A percentile compares a stretch with the other conserved stretches of the same genome.
Conservation (phyloP, 139 green algal species). For the Gonium pectorale region DNA sequence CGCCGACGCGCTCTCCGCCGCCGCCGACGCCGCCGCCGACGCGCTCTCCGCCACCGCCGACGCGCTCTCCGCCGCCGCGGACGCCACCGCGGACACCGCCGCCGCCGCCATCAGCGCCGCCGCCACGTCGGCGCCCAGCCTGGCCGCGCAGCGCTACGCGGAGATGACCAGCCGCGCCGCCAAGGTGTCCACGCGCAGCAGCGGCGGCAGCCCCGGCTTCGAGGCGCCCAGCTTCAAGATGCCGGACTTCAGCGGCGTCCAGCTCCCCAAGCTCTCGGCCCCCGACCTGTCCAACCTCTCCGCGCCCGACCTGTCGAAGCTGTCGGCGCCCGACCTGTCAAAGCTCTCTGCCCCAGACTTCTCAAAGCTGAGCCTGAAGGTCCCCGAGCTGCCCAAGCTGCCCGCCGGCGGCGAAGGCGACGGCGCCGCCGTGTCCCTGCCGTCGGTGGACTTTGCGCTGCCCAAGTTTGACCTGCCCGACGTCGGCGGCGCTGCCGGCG, state of each 20-base stretch:
- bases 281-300: constrained; percentile 24
- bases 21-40: not conserved
- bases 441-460: constrained; percentile 3
- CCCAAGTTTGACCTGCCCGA: constrained; percentile 8
- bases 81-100: not conserved
- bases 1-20: not conserved
- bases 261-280: constrained; percentile 25
- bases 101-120: not conserved
- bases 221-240: not conserved
- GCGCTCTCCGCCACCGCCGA: not conserved
- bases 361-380: not conserved
- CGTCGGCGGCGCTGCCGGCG: not conserved
- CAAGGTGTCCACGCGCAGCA: not conserved
- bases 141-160: constrained; percentile 35
- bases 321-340: constrained; percentile 5
- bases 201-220: not conserved
- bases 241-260: constrained; percentile 25
- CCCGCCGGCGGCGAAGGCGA: not conserved
- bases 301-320: constrained; percentile 31
- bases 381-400: constrained; percentile 17
- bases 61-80: not conserved
- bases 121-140: not conserved
- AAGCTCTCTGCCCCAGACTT: constrained; percentile 15
- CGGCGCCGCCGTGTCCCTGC: not conserved
- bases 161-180: constrained; percentile 36